Evolutionary conservation across 768 basidiomycete genomes (phyloP).

Genomic region (Leccinum sublutescens): DNA sequence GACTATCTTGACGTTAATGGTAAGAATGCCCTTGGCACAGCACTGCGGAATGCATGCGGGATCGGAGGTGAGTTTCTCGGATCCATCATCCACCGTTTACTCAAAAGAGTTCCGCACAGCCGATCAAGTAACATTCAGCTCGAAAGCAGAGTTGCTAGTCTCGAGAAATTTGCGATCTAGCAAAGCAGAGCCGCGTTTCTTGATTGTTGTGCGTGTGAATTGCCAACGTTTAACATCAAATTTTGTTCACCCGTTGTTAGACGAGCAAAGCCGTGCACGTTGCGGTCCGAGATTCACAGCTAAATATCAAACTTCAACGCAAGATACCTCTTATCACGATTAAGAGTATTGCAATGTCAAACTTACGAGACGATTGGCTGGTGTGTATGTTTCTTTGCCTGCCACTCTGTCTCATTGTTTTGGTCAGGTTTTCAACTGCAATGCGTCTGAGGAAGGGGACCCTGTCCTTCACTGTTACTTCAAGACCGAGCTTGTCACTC

Average conservation of each 20-base stretch:
- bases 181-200: conserved; percentile 86
- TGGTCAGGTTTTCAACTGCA: conserved; percentile 70
- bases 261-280: conserved; percentile 79
- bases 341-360: conserved; percentile 83
- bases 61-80: conserved; percentile 58
- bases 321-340: conserved; percentile 90
- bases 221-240: neutral
- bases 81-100: neutral
- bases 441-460: conserved; percentile 88
- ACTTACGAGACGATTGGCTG: conserved; percentile 92
- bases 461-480: conserved; percentile 88
- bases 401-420: conserved; percentile 7
- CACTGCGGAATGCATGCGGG: conserved; percentile 68
- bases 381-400: conserved; percentile 41
- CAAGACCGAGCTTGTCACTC: conserved; percentile 91
- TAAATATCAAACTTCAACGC: conserved; percentile 65
- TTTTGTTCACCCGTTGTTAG: conserved; percentile 9
- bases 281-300: conserved; percentile 59
- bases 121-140: conserved; percentile 84
- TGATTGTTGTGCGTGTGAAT: conserved; percentile 70
- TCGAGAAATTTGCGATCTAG: conserved; percentile 96
- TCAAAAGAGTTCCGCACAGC: conserved; percentile 36
- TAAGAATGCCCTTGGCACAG: conserved; percentile 71
- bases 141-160: conserved; percentile 75
- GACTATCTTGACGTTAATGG: conserved; percentile 94